These are phyloP conservation scores for Auricularia sp. DNA, from an alignment of 768 basidiomycete genomes.

Conservation along the genomic window DNA sequence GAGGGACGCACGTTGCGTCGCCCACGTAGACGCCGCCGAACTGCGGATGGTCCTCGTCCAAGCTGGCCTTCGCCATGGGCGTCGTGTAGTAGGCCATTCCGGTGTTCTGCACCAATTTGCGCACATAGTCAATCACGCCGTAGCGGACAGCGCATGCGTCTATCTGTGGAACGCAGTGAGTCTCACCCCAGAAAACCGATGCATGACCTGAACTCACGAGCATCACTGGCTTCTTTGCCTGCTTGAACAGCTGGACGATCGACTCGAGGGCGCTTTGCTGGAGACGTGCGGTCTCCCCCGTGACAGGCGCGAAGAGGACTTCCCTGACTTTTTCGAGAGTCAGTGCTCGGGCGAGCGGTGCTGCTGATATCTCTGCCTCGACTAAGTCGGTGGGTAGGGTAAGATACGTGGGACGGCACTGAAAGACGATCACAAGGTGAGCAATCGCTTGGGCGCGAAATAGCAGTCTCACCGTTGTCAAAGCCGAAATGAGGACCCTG, in stretches of 20 bases:
- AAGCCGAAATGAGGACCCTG: conserved; percentile 60
- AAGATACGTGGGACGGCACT: conserved; percentile 84
- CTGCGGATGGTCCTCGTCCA: background rate
- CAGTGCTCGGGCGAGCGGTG: conserved; percentile 52
- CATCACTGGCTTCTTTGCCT: conserved; percentile 54
- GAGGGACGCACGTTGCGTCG: background rate
- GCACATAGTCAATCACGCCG: conserved; percentile 50
- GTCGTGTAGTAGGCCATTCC: conserved; percentile 65
- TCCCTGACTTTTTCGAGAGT: conserved; percentile 22
- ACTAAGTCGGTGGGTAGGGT: conserved; percentile 80
- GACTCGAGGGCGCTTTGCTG: conserved; percentile 65
- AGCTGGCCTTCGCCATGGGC: conserved; percentile 61
- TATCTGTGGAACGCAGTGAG: background rate
- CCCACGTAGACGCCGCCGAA: background rate
- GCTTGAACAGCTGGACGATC: conserved; percentile 54
- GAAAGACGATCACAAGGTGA: background rate
- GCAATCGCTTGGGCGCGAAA: background rate
- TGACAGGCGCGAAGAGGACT: conserved; percentile 40
- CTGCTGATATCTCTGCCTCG: conserved; percentile 52
- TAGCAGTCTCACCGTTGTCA: conserved; percentile 35
- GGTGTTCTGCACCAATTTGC: conserved; percentile 53
- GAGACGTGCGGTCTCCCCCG: conserved; percentile 17
- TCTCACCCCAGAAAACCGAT: too few species aligned
- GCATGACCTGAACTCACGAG: conserved; percentile 31
- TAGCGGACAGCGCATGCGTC: conserved; percentile 77